phyloP scores from a whole-genome alignment of 2,329 filamentous ascomycete species.

The Scedosporium aurantiacum region DNA sequence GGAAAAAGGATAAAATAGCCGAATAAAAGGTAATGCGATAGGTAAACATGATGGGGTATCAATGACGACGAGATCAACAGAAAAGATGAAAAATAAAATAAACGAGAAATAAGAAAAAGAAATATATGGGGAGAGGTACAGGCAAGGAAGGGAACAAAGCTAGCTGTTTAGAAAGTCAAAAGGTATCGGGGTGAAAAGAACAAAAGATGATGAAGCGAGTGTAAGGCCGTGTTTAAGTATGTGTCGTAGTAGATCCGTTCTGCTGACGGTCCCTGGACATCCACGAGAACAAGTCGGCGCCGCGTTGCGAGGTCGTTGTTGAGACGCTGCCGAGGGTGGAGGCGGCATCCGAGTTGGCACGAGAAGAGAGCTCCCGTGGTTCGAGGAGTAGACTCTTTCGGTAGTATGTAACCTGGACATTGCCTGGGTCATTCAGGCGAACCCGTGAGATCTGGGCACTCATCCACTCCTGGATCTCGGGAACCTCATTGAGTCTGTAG shows the following conservation, averaged over 20 bases:
- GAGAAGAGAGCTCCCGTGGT: slow-evolving; percentile 44
- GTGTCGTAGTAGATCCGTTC: slow-evolving; percentile 5
- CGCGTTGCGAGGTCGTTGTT: slow-evolving; percentile 13
- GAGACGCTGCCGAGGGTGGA: slow-evolving; percentile 14
- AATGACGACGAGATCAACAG: neutral
- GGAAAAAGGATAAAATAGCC: neutral
- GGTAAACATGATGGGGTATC: neutral
- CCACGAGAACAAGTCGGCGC: slow-evolving; percentile 37
- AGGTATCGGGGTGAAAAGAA: no score
- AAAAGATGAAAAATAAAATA: slow-evolving; percentile 9
- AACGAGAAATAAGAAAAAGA: no score
- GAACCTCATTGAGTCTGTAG: slow-evolving; percentile 70
- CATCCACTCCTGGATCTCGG: slow-evolving; percentile 90
- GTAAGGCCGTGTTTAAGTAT: neutral
- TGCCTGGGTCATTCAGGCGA: slow-evolving; percentile 45
- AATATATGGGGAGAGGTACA: no score
- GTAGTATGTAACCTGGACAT: slow-evolving; percentile 56
- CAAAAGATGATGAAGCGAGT: slow-evolving; percentile 7
- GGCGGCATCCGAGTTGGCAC: neutral
- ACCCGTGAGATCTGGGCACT: slow-evolving; percentile 70
- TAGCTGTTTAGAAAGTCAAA: no score
- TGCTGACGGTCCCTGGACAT: slow-evolving; percentile 35
- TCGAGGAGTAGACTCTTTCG: slow-evolving; percentile 77
- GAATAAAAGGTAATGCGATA: neutral
- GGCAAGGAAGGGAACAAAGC: no score